These are phyloP conservation scores for Xylaria sp. DNA, from an alignment of 2,329 filamentous ascomycete species.

Conservation along the genomic window DNA sequence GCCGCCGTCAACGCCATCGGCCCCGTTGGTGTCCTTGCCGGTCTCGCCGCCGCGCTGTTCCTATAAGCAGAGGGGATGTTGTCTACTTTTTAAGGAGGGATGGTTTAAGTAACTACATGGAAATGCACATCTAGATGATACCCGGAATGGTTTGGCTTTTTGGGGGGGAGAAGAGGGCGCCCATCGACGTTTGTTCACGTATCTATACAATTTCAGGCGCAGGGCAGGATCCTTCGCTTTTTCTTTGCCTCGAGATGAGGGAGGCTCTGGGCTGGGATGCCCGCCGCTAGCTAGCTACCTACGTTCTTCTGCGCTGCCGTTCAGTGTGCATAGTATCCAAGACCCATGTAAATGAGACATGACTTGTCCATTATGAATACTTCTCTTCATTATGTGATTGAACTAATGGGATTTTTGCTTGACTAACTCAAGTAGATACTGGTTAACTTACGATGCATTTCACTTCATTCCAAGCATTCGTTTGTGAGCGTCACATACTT, in stretches of 20 bases:
- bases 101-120: not conserved
- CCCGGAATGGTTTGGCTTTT: not conserved
- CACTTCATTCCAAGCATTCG: too few relatives aligned
- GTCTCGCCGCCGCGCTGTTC: constrained; percentile 28
- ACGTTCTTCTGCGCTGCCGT: not conserved
- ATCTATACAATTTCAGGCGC: not conserved
- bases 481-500: too few relatives aligned
- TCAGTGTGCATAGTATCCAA: constrained; percentile 8
- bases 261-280: constrained; percentile 8
- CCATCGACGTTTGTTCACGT: not conserved
- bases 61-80: constrained; percentile 12
- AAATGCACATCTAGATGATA: not conserved
- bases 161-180: not conserved
- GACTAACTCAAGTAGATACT: too few relatives aligned
- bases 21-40: constrained; percentile 26
- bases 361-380: not conserved
- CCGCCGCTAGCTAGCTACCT: too few relatives aligned
- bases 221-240: constrained; percentile 1
- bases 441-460: not conserved
- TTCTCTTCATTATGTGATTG: not conserved
- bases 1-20: constrained; percentile 23
- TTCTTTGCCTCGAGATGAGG: too few relatives aligned
- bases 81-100: not conserved
- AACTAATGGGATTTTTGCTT: too few relatives aligned
- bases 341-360: constrained; percentile 8